Conservation (phyloP, 176 grass and related monocot genomes). For the Rhipidocladum racemiflorum region DNA sequence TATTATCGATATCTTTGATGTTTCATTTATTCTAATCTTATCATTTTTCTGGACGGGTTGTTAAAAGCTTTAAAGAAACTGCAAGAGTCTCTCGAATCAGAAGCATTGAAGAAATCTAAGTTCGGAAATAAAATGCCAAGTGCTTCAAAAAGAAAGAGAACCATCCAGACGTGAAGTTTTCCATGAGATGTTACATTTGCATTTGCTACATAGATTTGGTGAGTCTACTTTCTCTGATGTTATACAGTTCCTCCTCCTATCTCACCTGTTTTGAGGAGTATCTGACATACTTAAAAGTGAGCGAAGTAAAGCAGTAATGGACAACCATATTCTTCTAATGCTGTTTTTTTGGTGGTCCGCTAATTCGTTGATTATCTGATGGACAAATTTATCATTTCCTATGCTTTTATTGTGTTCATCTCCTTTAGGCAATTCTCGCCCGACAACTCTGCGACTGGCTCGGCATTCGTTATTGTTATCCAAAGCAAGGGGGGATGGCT, state of each 20-base stretch:
- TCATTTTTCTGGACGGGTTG: slow-evolving; percentile 11
- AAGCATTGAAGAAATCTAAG: slow-evolving; percentile 59
- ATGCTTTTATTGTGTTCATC: background rate
- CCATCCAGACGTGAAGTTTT: slow-evolving; percentile 11
- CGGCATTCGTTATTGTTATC: slow-evolving; percentile 17
- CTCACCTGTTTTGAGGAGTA: background rate
- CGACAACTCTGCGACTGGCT: slow-evolving; percentile 11
- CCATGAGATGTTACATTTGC: background rate
- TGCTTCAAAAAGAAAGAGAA: slow-evolving; percentile 57
- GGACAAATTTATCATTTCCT: background rate
- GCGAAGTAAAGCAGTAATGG: background rate
- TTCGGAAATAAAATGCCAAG: slow-evolving; percentile 23
- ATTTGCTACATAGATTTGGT: slow-evolving; percentile 12
- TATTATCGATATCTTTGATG: background rate
- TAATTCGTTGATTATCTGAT: background rate
- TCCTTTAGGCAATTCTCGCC: slow-evolving; percentile 11
- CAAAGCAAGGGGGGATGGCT: slow-evolving; percentile 2
- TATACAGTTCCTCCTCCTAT: background rate
- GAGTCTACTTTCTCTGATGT: slow-evolving; percentile 3
- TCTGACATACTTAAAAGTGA: background rate
- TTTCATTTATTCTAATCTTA: slow-evolving; percentile 16
- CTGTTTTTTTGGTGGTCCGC: background rate
- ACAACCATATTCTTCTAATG: background rate
- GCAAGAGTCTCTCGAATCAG: slow-evolving; percentile 55
- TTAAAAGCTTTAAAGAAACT: slow-evolving; percentile 78